Percentiles rank a stretch among this genome's conserved stretches.
Conservation (phyloP, 179 eudicot genomes). For the Corrigiola litoralis region DNA sequence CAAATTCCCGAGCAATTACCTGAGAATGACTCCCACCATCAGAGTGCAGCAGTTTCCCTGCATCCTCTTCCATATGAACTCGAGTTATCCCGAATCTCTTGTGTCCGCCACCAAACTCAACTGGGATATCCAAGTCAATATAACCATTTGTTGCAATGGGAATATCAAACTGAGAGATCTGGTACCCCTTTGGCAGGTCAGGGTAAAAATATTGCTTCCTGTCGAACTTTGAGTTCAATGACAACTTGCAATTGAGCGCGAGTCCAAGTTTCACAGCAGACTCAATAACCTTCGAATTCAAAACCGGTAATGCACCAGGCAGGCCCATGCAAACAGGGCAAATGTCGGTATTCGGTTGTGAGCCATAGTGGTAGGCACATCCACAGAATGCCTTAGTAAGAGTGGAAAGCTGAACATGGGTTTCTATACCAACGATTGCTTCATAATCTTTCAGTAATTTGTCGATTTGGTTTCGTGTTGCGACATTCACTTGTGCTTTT, state of each 20-base stretch:
- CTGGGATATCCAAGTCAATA: constrained; percentile 83
- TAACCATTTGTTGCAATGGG: constrained; percentile 81
- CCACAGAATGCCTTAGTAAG: constrained; percentile 84
- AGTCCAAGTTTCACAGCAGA: constrained; percentile 83
- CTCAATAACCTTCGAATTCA: constrained; percentile 83
- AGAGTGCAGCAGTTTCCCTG: constrained; percentile 82
- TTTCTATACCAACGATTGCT: constrained; percentile 83
- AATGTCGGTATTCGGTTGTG: constrained; percentile 67
- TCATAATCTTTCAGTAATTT: constrained; percentile 58
- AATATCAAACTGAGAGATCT: constrained; percentile 91
- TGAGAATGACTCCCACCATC: constrained; percentile 72
- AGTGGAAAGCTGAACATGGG: constrained; percentile 87
- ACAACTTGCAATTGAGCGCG: constrained; percentile 76
- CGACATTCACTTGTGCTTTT: constrained; percentile 32
- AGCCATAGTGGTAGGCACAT: constrained; percentile 80
- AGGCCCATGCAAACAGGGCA: constrained; percentile 96
- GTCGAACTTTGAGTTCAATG: constrained; percentile 77
- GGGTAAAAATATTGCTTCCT: constrained; percentile 97
- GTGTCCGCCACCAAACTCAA: constrained; percentile 93
- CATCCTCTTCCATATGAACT: constrained; percentile 99
- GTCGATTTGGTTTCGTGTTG: constrained; percentile 37
- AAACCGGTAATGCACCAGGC: constrained; percentile 90
- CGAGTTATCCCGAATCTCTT: constrained; percentile 84
- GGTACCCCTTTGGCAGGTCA: constrained; percentile 94
- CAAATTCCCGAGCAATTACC: constrained; percentile 35